A percentile compares a stretch with the other conserved stretches of the same genome.
Evolutionary conservation across 208 protist species (phyloP).

Genomic region (Leptomonas pyrrhocoris): DNA sequence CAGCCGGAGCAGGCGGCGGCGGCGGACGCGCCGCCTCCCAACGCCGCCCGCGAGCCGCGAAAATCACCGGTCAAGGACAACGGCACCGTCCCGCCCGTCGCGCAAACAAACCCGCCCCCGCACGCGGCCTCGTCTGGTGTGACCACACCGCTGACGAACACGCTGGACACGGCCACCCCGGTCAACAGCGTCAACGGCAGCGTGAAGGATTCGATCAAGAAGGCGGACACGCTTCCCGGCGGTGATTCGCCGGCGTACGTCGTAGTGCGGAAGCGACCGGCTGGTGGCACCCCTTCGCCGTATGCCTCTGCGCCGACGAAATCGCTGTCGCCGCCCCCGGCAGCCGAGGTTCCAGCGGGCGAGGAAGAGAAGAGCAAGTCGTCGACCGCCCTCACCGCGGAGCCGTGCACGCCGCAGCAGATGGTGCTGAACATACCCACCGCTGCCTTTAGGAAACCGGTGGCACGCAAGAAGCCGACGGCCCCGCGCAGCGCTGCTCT

Average conservation of each 20-base stretch:
- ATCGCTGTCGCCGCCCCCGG: neutral
- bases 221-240: neutral
- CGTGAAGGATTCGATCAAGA: neutral
- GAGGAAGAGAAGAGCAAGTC: neutral
- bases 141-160: neutral
- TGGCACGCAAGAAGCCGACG: constrained; percentile 11
- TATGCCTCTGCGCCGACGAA: constrained; percentile 9
- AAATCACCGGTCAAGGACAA: neutral
- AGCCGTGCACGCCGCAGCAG: constrained; percentile 22
- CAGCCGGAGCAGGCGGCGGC: neutral
- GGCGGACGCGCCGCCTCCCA: neutral
- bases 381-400: neutral
- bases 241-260: neutral
- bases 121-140: neutral
- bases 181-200: neutral
- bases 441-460: constrained; percentile 22
- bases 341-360: neutral
- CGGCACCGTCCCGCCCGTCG: neutral
- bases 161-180: neutral
- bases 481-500: constrained; percentile 4
- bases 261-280: neutral
- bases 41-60: neutral
- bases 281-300: constrained; percentile 4
- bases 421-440: constrained; percentile 32
- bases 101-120: neutral